Conservation (phyloP, 2,329 filamentous ascomycete genomes). For the Talaromyces sp. region DNA sequence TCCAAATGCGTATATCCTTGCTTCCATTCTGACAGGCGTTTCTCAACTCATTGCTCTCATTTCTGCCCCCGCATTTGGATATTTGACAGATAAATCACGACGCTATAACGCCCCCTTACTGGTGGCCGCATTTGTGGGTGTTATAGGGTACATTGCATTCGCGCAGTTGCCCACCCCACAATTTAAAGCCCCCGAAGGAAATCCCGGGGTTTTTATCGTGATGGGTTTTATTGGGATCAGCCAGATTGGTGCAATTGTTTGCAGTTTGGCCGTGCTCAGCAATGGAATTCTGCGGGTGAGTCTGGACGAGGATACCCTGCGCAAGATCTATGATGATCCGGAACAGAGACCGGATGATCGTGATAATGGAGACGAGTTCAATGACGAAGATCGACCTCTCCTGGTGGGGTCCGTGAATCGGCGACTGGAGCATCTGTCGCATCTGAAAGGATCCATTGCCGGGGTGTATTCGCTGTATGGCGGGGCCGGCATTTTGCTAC, state of each 20-base stretch:
- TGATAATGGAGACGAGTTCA: constrained; percentile 15
- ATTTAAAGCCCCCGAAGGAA: constrained; percentile 69
- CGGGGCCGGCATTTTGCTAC: constrained; percentile 82
- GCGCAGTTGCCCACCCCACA: constrained; percentile 78
- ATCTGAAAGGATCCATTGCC: constrained; percentile 89
- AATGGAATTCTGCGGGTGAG: constrained; percentile 67
- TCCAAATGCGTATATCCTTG: constrained; percentile 81
- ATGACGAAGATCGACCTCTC: constrained; percentile 38
- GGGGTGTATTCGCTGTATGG: constrained; percentile 92
- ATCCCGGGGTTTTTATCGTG: constrained; percentile 70
- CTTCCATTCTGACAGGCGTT: constrained; percentile 82
- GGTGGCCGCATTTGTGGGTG: constrained; percentile 70
- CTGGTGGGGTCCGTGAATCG: constrained; percentile 23
- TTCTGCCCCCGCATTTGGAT: constrained; percentile 85
- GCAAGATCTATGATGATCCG: constrained; percentile 18
- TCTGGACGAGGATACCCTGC: constrained; percentile 17
- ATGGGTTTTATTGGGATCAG: constrained; percentile 83
- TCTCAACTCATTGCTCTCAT: constrained; percentile 85
- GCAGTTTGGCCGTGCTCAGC: constrained; percentile 85
- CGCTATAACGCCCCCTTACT: constrained; percentile 74
- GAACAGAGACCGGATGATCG: background rate
- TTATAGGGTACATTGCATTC: constrained; percentile 77
- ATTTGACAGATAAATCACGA: constrained; percentile 69
- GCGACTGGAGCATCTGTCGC: constrained; percentile 43
- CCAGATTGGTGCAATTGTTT: constrained; percentile 96